These are phyloP conservation scores for Fusarium guadeloupense DNA, from an alignment of 2,329 filamentous ascomycete genomes.

Conservation along the genomic window DNA sequence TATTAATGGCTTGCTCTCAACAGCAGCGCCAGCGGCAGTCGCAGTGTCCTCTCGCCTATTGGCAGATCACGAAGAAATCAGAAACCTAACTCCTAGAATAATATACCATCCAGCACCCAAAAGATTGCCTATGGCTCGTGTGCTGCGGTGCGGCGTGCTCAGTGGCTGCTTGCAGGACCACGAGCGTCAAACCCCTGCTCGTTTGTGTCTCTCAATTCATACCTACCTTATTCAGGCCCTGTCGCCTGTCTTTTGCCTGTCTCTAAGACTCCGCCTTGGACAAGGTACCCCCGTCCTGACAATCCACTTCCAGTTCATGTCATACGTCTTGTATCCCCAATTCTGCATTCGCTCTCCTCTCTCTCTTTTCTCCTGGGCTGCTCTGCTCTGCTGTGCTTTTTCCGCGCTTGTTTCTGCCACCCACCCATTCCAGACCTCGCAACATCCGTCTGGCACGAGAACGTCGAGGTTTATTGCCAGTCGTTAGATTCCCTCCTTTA, in stretches of 20 bases:
- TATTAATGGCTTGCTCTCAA: neutral
- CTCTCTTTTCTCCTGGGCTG: slow-evolving; percentile 31
- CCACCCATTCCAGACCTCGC: slow-evolving; percentile 46
- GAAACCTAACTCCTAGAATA: neutral
- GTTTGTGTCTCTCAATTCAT: slow-evolving; percentile 28
- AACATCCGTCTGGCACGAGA: slow-evolving; percentile 48
- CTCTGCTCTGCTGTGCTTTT: slow-evolving; percentile 23
- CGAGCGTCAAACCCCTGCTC: slow-evolving; percentile 28
- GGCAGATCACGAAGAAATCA: slow-evolving; percentile 21
- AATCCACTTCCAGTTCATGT: slow-evolving; percentile 30
- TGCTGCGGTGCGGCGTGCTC: slow-evolving; percentile 13
- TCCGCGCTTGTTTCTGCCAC: slow-evolving; percentile 38
- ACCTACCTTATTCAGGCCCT: slow-evolving; percentile 11
- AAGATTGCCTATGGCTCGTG: slow-evolving; percentile 24
- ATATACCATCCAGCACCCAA: slow-evolving; percentile 1
- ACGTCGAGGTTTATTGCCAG: slow-evolving; percentile 38
- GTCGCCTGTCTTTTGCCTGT: slow-evolving; percentile 17
- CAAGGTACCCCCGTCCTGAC: slow-evolving; percentile 26
- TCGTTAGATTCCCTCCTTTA: slow-evolving; percentile 35
- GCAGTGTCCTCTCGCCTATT: neutral
- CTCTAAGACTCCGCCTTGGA: slow-evolving; percentile 37
- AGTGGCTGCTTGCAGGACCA: slow-evolving; percentile 35
- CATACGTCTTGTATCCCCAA: slow-evolving; percentile 28
- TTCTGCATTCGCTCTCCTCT: slow-evolving; percentile 27
- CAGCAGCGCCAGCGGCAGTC: neutral